These are phyloP conservation scores for Houttuynia cordata DNA, from an alignment of 164 flowering plant genomes.

Conservation along the genomic window DNA sequence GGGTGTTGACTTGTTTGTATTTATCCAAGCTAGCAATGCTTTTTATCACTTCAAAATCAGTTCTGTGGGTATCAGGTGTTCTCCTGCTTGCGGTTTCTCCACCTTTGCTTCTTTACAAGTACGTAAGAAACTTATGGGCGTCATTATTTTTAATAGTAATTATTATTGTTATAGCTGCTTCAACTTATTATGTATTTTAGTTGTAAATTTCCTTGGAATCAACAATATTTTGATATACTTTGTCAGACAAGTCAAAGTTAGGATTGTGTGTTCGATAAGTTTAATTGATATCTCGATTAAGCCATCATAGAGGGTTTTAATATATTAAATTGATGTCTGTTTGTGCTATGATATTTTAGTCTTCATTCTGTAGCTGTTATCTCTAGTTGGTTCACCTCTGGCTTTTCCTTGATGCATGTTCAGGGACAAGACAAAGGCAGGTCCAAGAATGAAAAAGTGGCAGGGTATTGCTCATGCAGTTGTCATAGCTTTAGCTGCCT, in stretches of 20 bases:
- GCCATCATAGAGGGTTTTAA: background rate
- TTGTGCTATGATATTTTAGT: no score
- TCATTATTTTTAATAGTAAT: background rate
- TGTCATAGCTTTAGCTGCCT: slow-evolving; percentile 73
- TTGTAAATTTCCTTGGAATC: background rate
- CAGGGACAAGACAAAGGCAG: slow-evolving; percentile 71
- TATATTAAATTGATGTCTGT: no score
- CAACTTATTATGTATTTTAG: background rate
- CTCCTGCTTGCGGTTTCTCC: slow-evolving; percentile 87
- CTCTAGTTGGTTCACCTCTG: background rate
- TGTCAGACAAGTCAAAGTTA: background rate
- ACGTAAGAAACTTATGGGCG: slow-evolving; percentile 1
- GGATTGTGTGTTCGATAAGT: background rate
- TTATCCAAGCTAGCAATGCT: slow-evolving; percentile 81
- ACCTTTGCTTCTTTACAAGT: slow-evolving; percentile 96
- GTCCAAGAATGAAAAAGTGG: slow-evolving; percentile 83
- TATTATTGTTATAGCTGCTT: background rate
- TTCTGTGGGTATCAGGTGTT: slow-evolving; percentile 72
- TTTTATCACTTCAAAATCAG: slow-evolving; percentile 69
- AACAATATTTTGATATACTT: background rate
- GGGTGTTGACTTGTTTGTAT: slow-evolving; percentile 82
- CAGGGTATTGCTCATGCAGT: slow-evolving; percentile 87
- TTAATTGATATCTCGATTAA: background rate
- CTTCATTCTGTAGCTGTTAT: background rate
- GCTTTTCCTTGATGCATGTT: slow-evolving; percentile 11